phyloP scores from a whole-genome alignment of 140 eudicot species.

The Oenanthe javanica region DNA sequence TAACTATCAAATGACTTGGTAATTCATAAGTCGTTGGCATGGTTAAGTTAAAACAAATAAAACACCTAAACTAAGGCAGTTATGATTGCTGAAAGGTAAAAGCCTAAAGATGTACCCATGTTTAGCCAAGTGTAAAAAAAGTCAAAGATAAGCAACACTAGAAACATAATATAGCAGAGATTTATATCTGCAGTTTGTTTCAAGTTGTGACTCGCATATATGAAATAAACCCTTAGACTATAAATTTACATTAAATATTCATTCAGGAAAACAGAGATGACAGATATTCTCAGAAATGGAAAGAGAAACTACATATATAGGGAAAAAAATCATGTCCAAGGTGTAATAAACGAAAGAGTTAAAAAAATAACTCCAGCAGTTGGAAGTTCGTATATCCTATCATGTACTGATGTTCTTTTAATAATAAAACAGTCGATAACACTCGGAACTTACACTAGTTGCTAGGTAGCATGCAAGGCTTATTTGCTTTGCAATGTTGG shows the following conservation, averaged over 20 bases:
- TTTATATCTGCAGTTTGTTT: too few species aligned
- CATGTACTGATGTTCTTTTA: background rate
- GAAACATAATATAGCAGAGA: background rate
- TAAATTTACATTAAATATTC: background rate
- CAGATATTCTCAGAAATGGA: background rate
- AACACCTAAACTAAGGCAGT: background rate
- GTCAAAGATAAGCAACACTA: background rate
- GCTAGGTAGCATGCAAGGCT: slow-evolving; percentile 95
- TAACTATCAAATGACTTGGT: background rate
- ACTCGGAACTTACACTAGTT: slow-evolving; percentile 69
- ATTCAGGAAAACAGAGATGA: background rate
- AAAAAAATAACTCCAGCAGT: background rate
- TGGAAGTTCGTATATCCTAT: background rate
- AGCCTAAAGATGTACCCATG: background rate
- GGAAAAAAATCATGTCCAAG: background rate
- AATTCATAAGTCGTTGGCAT: background rate
- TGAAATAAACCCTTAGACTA: background rate
- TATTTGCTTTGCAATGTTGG: slow-evolving; percentile 91
- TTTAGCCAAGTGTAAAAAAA: background rate
- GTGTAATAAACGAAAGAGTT: background rate
- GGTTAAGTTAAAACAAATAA: background rate
- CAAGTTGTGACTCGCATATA: background rate
- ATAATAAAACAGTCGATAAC: background rate
- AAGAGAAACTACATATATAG: background rate
- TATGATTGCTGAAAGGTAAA: background rate